Conservation (phyloP, 2,329 filamentous ascomycete genomes). For the Diaporthe nobilis region DNA sequence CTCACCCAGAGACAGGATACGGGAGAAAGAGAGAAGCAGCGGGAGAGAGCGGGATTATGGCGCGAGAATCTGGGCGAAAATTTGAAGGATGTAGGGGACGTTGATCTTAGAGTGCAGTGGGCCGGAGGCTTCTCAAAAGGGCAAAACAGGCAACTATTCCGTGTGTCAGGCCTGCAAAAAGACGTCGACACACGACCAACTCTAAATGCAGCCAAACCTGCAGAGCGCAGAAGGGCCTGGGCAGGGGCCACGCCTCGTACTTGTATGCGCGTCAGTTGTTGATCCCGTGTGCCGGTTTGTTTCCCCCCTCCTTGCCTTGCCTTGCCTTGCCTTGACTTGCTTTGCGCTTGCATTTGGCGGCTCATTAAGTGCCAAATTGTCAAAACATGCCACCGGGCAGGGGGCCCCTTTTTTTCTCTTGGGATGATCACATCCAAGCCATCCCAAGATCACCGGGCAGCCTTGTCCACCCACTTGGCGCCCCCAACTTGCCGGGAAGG, state of each 20-base stretch:
- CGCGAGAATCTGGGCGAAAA: slow-evolving; percentile 22
- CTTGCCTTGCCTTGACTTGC: not conserved
- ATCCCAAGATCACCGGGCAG: slow-evolving; percentile 25
- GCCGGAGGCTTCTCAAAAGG: slow-evolving; percentile 40
- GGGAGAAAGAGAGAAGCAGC: not conserved
- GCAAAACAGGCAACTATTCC: slow-evolving; percentile 41
- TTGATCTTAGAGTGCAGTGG: slow-evolving; percentile 36
- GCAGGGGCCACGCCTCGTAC: slow-evolving; percentile 17
- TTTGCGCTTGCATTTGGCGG: slow-evolving; percentile 17
- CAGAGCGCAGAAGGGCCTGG: not conserved
- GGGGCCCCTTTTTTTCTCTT: slow-evolving; percentile 28
- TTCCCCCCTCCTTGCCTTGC: not conserved
- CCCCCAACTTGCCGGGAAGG: slow-evolving; percentile 29
- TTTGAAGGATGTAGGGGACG: slow-evolving; percentile 30
- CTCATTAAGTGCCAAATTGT: slow-evolving; percentile 30
- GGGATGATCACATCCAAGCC: slow-evolving; percentile 32
- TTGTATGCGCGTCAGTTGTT: slow-evolving; percentile 24
- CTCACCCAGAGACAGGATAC: slow-evolving; percentile 5
- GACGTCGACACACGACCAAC: slow-evolving; percentile 29
- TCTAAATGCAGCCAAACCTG: slow-evolving; percentile 5
- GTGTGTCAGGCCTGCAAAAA: slow-evolving; percentile 32
- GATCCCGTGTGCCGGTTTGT: not conserved
- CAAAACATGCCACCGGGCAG: slow-evolving; percentile 26
- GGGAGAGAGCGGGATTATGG: slow-evolving; percentile 8
- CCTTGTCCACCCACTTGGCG: slow-evolving; percentile 24